Percentiles rank a stretch among this genome's conserved stretches.
These are phyloP conservation scores for Vitis rupestris DNA, from an alignment of 164 flowering plant genomes.

Conservation along the genomic window DNA sequence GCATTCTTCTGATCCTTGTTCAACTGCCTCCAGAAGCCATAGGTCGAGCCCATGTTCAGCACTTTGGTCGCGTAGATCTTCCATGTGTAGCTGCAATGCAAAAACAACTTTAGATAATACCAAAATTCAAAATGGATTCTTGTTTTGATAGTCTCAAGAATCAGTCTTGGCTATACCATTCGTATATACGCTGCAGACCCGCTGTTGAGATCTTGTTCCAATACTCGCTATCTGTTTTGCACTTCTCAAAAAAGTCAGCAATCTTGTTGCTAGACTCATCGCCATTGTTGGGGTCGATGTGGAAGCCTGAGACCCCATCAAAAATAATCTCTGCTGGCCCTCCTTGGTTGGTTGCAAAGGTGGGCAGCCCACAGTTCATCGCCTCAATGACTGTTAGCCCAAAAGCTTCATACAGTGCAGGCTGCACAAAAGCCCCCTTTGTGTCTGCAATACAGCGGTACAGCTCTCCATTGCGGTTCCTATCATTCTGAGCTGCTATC, in stretches of 20 bases:
- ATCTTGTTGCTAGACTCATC: slow-evolving; percentile 78
- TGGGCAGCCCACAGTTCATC: slow-evolving; percentile 91
- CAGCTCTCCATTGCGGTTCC: slow-evolving; percentile 76
- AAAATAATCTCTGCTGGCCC: slow-evolving; percentile 95
- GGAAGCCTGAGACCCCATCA: slow-evolving; percentile 88
- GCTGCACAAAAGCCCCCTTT: slow-evolving; percentile 93
- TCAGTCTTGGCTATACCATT: slow-evolving; percentile 51
- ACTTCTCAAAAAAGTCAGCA: slow-evolving; percentile 84
- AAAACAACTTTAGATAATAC: not conserved
- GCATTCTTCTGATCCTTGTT: slow-evolving; percentile 73
- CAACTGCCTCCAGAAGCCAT: slow-evolving; percentile 80
- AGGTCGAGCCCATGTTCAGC: slow-evolving; percentile 84
- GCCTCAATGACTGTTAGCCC: slow-evolving; percentile 96
- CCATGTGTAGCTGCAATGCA: slow-evolving; percentile 87
- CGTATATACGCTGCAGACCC: slow-evolving; percentile 72
- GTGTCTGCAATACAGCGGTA: slow-evolving; percentile 88
- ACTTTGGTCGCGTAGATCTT: slow-evolving; percentile 90
- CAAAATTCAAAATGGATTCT: not conserved
- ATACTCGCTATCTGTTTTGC: slow-evolving; percentile 54
- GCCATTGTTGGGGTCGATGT: slow-evolving; percentile 80
- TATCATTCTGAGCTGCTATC: slow-evolving; percentile 91
- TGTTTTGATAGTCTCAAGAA: not conserved
- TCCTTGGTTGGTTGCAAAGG: slow-evolving; percentile 93
- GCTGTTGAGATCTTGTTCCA: slow-evolving; percentile 67
- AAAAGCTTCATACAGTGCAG: slow-evolving; percentile 90